Evolutionary conservation across 2,329 filamentous ascomycete genomes (phyloP), one percentile per base, ranked within the genome.

Genomic region (Botrytis hyacinthi): DNA sequence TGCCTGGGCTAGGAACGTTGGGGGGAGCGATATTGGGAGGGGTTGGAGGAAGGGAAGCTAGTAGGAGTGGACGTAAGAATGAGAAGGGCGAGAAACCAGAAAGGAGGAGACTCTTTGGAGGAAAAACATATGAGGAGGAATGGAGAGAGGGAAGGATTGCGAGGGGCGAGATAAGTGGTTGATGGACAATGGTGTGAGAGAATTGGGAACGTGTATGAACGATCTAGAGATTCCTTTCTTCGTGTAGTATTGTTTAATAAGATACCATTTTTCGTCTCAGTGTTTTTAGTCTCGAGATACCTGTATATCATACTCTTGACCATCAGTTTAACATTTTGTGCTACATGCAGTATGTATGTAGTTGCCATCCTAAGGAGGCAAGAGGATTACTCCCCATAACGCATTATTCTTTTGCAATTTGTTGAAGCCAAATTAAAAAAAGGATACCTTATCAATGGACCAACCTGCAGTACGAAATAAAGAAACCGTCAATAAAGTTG

Each of bases 1-100:
- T 77, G 32, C 77, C 77, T 57, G 76, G 77, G 3, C 54, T 78
- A 29, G 77, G 77, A 2, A 78, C 76, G 7, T 18, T 78, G 2
- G 77, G 77, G 4, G 77, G 77, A 35, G 76, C 76, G 65, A 32
- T 78, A 37, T 46, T 78, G 32, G 77, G 77, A 44, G 76, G 76
- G 0, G 62, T 74, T 18, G 74, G 75, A 14, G 77, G 77, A 16
- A 73, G 60, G 75, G 62, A 74, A 76, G 72, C 60, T 48, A 3
- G 72, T 63, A 48, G 74, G 71, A 68, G 70, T n/a, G 35, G 42
- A 51, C 16, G 46, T 54, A 40, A 42, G 65, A 54, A 59, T 42
- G 51, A 46, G 35, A 46, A 62, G 20, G 61, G 70, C 26, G 54
- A 46, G 22, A 71, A 73, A 59, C 37, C 32, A 35, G 71, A 51